Conservation (phyloP, 495 filamentous ascomycete genomes). For the Lasiosphaeriaceae sp. region DNA sequence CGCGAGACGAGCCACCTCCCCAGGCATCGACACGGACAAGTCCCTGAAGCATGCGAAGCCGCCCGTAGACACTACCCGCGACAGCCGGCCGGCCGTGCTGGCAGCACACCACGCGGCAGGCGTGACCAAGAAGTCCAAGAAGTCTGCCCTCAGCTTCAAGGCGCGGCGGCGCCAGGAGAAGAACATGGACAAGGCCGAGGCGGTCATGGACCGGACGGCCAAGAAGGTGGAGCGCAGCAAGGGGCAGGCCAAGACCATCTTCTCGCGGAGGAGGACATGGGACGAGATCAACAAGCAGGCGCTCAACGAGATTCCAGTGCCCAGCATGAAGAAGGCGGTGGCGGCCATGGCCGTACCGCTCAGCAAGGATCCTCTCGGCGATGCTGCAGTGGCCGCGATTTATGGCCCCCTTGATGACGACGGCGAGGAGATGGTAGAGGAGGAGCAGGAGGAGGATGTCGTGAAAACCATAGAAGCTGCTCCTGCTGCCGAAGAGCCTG, state of each 20-base stretch:
- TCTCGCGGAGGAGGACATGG: constrained; percentile 52
- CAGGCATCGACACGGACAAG: constrained; percentile 70
- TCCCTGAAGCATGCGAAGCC: constrained; percentile 61
- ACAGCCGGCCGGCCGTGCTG: constrained; percentile 57
- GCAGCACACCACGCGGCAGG: constrained; percentile 58
- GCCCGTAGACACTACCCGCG: constrained; percentile 45
- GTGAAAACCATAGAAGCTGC: not conserved
- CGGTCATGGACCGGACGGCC: constrained; percentile 63
- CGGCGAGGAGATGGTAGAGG: constrained; percentile 20
- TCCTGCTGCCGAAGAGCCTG: not conserved
- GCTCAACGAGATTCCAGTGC: not conserved
- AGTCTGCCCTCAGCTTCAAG: constrained; percentile 56
- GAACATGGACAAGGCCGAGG: constrained; percentile 69
- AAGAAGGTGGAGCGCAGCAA: constrained; percentile 67
- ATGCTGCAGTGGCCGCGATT: constrained; percentile 20
- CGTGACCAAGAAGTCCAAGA: constrained; percentile 60
- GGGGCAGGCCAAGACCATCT: constrained; percentile 55
- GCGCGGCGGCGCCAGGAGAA: constrained; percentile 67
- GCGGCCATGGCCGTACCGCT: constrained; percentile 12
- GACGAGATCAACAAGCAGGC: constrained; percentile 54
- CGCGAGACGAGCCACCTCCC: constrained; percentile 67
- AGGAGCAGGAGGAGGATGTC: not conserved
- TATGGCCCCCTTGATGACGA: constrained; percentile 19
- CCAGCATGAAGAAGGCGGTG: constrained; percentile 17
- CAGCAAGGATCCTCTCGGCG: constrained; percentile 10